phyloP scores from a whole-genome alignment of 225 moss, liverwort and hornwort species.

The Bryum argenteum region DNA sequence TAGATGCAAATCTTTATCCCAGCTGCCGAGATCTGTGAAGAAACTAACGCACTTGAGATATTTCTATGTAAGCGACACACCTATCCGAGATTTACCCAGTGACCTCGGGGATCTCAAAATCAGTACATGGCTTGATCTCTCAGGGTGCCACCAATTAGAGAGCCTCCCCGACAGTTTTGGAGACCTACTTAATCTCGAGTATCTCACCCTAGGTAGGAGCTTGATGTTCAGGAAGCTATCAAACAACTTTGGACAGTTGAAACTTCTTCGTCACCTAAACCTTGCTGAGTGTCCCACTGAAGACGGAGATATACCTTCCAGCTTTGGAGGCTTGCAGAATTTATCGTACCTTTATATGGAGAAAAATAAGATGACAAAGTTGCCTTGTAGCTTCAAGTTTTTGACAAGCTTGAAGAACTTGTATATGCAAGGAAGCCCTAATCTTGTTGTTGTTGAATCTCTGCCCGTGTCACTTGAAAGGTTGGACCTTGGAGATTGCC shows the following conservation, averaged over 20 bases:
- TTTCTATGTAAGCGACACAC: too few relatives aligned
- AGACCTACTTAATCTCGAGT: too few relatives aligned
- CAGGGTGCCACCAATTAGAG: too few relatives aligned
- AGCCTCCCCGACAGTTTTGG: too few relatives aligned
- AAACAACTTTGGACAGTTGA: conserved; percentile 22
- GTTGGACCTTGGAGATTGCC: conserved; percentile 26
- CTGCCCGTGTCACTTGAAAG: conserved; percentile 29
- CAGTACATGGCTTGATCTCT: too few relatives aligned
- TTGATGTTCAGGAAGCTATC: conserved; percentile 14
- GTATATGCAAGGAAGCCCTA: conserved; percentile 9
- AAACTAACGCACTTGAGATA: too few relatives aligned
- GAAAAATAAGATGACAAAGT: conserved; percentile 26
- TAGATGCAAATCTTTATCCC: too few relatives aligned
- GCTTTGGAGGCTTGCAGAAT: conserved; percentile 17
- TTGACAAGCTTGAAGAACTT: conserved; percentile 17
- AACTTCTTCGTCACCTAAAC: conserved; percentile 12
- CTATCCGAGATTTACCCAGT: too few relatives aligned
- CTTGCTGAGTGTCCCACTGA: conserved; percentile 19
- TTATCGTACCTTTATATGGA: conserved; percentile 12
- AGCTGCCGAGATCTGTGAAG: too few relatives aligned
- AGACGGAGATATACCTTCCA: conserved; percentile 23
- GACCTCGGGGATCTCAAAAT: too few relatives aligned
- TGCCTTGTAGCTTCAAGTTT: conserved; percentile 27
- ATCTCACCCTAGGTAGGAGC: too few relatives aligned
- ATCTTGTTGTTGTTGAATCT: conserved; percentile 17